Conservation (phyloP, 2,329 filamentous ascomycete genomes). For the Fusarium sulawesiense region DNA sequence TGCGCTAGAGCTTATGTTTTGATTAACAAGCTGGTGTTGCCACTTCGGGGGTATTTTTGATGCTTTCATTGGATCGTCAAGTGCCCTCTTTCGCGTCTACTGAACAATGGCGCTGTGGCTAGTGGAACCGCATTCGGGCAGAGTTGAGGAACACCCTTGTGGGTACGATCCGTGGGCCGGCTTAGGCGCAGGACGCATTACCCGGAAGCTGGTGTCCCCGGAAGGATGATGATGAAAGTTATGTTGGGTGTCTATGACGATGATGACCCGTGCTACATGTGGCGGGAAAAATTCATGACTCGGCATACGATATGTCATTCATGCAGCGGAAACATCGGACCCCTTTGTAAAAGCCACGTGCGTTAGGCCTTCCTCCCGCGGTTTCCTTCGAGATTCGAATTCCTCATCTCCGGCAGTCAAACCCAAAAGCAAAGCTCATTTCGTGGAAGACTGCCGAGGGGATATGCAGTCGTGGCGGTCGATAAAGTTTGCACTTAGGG, state of each 20-base stretch:
- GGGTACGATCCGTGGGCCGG: neutral
- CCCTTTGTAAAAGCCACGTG: fast-evolving
- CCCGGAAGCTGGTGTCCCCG: neutral
- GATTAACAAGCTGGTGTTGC: neutral
- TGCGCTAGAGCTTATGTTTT: neutral
- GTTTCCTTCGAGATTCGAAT: neutral
- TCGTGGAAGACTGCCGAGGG: neutral
- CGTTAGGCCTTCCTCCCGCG: neutral
- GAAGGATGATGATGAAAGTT: neutral
- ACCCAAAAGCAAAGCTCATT: too few species aligned
- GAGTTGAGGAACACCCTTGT: neutral
- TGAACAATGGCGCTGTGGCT: neutral
- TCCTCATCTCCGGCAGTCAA: neutral
- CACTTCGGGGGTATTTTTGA: neutral
- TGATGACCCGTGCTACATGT: neutral
- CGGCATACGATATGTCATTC: neutral
- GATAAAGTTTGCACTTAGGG: neutral
- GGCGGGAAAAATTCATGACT: neutral
- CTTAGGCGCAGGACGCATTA: neutral
- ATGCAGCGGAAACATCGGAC: neutral
- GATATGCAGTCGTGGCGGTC: neutral
- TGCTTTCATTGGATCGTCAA: neutral
- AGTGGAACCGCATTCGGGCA: neutral
- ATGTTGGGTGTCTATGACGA: neutral
- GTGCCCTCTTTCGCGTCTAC: neutral